Conservation (phyloP, 2,329 filamentous ascomycete genomes). For the Clonostachys rosea region DNA sequence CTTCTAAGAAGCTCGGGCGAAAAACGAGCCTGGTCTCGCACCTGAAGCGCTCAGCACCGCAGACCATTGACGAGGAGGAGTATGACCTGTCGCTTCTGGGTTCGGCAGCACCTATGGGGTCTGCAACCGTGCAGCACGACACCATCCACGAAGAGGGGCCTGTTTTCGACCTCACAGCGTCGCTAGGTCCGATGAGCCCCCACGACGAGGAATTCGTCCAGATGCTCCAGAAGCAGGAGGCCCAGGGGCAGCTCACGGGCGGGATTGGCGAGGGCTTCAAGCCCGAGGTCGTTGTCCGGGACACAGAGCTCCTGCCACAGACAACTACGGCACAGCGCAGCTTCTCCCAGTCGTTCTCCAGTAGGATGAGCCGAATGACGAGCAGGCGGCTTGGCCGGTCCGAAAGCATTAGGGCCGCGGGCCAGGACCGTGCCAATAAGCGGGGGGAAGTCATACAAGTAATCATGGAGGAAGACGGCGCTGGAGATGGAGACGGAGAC, state of each 20-base stretch:
- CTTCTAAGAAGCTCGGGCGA: background rate
- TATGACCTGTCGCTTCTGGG: conserved; percentile 36
- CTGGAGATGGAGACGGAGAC: conserved; percentile 12
- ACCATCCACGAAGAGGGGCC: conserved; percentile 20
- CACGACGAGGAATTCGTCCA: conserved; percentile 39
- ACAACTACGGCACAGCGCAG: conserved; percentile 23
- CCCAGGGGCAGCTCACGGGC: conserved; percentile 50
- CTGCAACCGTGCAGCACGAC: conserved; percentile 18
- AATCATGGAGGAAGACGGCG: conserved; percentile 28
- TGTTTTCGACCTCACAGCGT: conserved; percentile 39
- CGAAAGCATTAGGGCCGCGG: conserved; percentile 41
- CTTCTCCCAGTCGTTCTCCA: conserved; percentile 35
- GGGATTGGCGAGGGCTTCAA: conserved; percentile 51
- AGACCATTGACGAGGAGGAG: conserved; percentile 29
- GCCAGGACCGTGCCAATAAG: conserved; percentile 55
- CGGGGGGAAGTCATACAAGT: conserved; percentile 57
- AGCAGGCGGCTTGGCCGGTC: conserved; percentile 16
- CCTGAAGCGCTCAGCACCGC: conserved; percentile 12
- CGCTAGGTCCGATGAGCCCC: conserved; percentile 35
- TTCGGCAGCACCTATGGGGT: conserved; percentile 32
- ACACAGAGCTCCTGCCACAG: conserved; percentile 41
- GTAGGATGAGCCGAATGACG: conserved; percentile 11
- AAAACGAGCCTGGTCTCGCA: background rate
- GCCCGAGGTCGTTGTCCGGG: conserved; percentile 39
- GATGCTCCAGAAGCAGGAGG: conserved; percentile 45